A percentile compares a stretch with the other conserved stretches of the same genome.
Evolutionary conservation across 371 early-diverging fungal genomes (phyloP).

Genomic region (Lichtheimia corymbifera): DNA sequence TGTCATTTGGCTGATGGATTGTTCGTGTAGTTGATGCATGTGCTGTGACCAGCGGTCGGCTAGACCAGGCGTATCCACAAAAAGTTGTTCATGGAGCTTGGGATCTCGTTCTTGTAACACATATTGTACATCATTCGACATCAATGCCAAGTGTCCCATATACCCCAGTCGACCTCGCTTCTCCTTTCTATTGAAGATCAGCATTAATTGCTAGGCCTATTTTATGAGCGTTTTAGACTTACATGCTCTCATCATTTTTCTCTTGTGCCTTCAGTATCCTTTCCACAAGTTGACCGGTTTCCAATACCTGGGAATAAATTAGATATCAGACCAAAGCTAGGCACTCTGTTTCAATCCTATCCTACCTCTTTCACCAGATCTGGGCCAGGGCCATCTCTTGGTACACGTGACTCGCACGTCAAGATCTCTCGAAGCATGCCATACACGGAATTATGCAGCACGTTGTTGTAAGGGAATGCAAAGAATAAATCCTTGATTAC

Average conservation of each 20-base stretch:
- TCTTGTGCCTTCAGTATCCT: constrained; percentile 13
- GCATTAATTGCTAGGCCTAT: not conserved
- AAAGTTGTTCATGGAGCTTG: not conserved
- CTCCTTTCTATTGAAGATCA: not conserved
- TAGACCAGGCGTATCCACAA: not conserved
- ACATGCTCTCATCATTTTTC: constrained; percentile 7
- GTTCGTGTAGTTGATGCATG: not conserved
- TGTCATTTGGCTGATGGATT: not conserved
- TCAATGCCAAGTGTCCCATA: constrained; percentile 22
- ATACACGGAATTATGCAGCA: constrained; percentile 17
- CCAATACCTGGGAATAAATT: not conserved
- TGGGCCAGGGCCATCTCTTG: not conserved
- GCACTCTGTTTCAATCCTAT: not conserved
- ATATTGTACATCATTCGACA: constrained; percentile 16
- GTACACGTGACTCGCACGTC: not conserved
- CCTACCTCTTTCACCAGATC: constrained; percentile 7
- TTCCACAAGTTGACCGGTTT: constrained; percentile 8
- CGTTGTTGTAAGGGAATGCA: constrained; percentile 24
- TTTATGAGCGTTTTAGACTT: not conserved
- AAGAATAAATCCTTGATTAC: constrained; percentile 22
- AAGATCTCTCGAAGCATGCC: constrained; percentile 18
- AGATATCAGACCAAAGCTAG: not conserved
- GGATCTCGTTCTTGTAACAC: not conserved
- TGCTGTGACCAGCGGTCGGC: constrained; percentile 3
- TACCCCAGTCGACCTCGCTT: constrained; percentile 8